Conservation (phyloP, 805 yeast species). For the Pichia insulana region DNA sequence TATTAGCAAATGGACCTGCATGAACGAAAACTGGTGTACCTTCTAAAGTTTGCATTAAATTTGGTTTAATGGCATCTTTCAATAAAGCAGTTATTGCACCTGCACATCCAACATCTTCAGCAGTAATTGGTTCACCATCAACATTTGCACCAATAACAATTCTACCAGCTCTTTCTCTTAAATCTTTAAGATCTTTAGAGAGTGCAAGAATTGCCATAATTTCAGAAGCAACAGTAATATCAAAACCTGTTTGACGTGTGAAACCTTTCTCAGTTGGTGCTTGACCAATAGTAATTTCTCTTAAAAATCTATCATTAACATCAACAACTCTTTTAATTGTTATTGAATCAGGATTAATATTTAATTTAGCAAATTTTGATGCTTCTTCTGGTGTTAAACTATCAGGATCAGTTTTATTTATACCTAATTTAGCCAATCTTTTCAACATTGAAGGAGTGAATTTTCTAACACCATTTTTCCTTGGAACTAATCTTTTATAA, state of each 20-base stretch:
- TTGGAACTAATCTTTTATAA: conserved; percentile 68
- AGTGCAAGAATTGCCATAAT: conserved; percentile 80
- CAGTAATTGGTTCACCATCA: conserved; percentile 66
- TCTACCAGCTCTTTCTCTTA: conserved; percentile 66
- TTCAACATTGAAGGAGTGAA: conserved; percentile 62
- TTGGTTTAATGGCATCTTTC: conserved; percentile 78
- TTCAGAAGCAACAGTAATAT: conserved; percentile 79
- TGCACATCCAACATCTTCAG: conserved; percentile 79
- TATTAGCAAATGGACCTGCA: conserved; percentile 86
- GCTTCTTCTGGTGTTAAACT: conserved; percentile 64
- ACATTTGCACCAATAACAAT: conserved; percentile 67
- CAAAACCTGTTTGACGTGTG: conserved; percentile 69
- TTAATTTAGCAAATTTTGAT: conserved; percentile 54
- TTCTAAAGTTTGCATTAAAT: conserved; percentile 80
- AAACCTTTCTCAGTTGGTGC: conserved; percentile 75
- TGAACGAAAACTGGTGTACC: conserved; percentile 84
- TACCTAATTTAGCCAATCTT: conserved; percentile 61
- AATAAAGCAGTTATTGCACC: conserved; percentile 78
- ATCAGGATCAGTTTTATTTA: conserved; percentile 61
- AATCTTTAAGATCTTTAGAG: conserved; percentile 58
- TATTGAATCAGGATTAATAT: conserved; percentile 71
- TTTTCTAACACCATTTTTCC: conserved; percentile 58
- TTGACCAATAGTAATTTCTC: conserved; percentile 73
- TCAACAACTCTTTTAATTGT: conserved; percentile 82
- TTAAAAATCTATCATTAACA: conserved; percentile 70